Evolutionary conservation across 495 filamentous ascomycete species (phyloP).

Genomic region (Aspergillus saccharolyticus): DNA sequence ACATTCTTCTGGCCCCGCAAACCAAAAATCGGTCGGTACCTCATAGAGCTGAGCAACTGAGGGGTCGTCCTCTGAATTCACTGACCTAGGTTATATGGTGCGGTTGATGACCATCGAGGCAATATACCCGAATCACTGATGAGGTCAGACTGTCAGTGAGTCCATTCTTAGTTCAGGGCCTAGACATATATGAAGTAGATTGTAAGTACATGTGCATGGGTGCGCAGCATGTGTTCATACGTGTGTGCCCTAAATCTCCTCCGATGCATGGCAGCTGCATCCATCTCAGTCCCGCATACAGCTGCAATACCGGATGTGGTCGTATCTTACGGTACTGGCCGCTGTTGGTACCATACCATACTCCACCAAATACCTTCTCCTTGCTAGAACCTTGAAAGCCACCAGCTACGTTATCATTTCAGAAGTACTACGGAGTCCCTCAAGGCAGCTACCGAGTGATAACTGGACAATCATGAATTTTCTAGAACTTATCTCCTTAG

Average conservation of each 20-base stretch:
- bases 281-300: not conserved
- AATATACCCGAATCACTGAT: not conserved
- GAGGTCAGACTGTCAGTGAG: constrained; percentile 8
- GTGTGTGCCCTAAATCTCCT: not conserved
- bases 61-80: not conserved
- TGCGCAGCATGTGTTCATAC: not conserved
- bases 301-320: not conserved
- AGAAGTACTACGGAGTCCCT: not conserved
- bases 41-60: not conserved
- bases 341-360: not conserved
- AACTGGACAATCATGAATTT: no score
- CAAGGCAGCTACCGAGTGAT: not conserved
- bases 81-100: not conserved
- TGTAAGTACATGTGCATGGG: no score
- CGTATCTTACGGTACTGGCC: not conserved
- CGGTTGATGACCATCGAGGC: not conserved
- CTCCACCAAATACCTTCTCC: not conserved
- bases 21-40: not conserved
- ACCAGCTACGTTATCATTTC: not conserved
- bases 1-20: not conserved
- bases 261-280: not conserved
- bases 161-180: not conserved
- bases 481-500: no score
- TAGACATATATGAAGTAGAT: not conserved
- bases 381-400: not conserved